Conservation (phyloP, 805 yeast species). For the Dipodascus geniculatus region DNA sequence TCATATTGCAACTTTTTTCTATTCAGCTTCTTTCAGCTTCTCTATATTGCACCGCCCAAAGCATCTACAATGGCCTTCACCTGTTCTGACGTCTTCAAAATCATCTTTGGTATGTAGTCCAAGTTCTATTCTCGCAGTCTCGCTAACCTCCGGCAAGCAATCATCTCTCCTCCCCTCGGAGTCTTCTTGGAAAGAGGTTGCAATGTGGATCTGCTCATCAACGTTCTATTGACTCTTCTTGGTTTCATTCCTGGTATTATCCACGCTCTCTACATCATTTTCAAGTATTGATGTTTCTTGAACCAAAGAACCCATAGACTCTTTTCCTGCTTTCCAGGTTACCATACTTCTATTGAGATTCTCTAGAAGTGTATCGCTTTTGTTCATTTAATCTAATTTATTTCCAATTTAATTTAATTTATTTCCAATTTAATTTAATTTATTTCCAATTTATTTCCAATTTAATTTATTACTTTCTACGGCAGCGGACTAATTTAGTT, state of each 20-base stretch:
- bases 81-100: slow-evolving; percentile 41
- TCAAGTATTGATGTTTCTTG: slow-evolving; percentile 10
- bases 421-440: too few species aligned
- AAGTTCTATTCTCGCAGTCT: too few species aligned
- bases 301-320: too few species aligned
- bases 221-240: slow-evolving; percentile 52
- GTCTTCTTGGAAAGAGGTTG: slow-evolving; percentile 52
- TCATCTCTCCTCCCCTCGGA: slow-evolving; percentile 50
- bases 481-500: too few species aligned
- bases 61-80: slow-evolving; percentile 34
- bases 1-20: too few species aligned
- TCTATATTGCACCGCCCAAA: too few species aligned
- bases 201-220: slow-evolving; percentile 36
- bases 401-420: too few species aligned
- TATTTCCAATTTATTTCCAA: too few species aligned
- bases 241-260: slow-evolving; percentile 60
- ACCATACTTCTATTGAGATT: background rate
- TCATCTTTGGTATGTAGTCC: slow-evolving; percentile 32
- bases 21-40: too few species aligned
- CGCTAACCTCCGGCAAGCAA: slow-evolving; percentile 22
- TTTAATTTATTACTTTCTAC: too few species aligned
- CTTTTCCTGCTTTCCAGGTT: too few species aligned
- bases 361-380: background rate
- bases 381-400: background rate
- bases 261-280: slow-evolving; percentile 26